phyloP scores from a whole-genome alignment of 2,329 filamentous ascomycete genomes.

The Pleurostoma richardsiae region DNA sequence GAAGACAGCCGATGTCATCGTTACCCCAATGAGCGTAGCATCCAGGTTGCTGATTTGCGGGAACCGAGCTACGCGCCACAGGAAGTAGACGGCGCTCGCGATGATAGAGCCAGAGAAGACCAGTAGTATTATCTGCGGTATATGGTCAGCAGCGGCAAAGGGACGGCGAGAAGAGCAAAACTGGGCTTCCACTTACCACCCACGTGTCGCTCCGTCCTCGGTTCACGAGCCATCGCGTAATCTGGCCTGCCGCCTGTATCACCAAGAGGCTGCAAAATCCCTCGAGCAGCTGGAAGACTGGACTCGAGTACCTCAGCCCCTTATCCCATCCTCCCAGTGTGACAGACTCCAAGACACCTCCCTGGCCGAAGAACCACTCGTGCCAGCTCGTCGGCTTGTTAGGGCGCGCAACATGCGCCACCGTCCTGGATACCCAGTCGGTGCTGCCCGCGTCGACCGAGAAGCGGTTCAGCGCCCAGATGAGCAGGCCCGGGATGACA shows the following conservation, averaged over 20 bases:
- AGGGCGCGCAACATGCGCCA: slow-evolving; percentile 57
- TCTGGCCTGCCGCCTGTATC: slow-evolving; percentile 90
- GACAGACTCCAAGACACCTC: slow-evolving; percentile 73
- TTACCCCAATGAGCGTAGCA: slow-evolving; percentile 85
- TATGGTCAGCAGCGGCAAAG: slow-evolving; percentile 23
- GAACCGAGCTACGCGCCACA: slow-evolving; percentile 92
- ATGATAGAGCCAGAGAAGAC: slow-evolving; percentile 87
- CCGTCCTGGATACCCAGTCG: slow-evolving; percentile 78
- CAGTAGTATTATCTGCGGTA: slow-evolving; percentile 73
- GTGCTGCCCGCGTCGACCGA: slow-evolving; percentile 77
- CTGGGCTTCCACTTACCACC: slow-evolving; percentile 62
- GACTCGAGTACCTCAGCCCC: slow-evolving; percentile 81
- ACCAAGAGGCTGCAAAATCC: slow-evolving; percentile 95
- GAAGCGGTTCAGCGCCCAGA: slow-evolving; percentile 94
- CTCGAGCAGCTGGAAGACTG: slow-evolving; percentile 89
- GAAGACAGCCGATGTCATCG: slow-evolving; percentile 88
- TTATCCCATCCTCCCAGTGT: slow-evolving; percentile 88
- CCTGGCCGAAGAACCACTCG: slow-evolving; percentile 85
- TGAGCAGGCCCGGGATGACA: slow-evolving; percentile 77
- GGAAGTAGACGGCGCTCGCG: slow-evolving; percentile 89
- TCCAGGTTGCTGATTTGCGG: slow-evolving; percentile 90
- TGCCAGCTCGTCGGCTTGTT: slow-evolving; percentile 58
- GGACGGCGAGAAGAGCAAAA: neutral
- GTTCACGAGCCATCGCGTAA: slow-evolving; percentile 93
- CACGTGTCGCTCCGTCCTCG: slow-evolving; percentile 89